Percentiles rank a stretch among this genome's conserved stretches.
Evolutionary conservation across 2,329 filamentous ascomycete species (phyloP).

Genomic region (Graphilbum ipis-grandicollis): DNA sequence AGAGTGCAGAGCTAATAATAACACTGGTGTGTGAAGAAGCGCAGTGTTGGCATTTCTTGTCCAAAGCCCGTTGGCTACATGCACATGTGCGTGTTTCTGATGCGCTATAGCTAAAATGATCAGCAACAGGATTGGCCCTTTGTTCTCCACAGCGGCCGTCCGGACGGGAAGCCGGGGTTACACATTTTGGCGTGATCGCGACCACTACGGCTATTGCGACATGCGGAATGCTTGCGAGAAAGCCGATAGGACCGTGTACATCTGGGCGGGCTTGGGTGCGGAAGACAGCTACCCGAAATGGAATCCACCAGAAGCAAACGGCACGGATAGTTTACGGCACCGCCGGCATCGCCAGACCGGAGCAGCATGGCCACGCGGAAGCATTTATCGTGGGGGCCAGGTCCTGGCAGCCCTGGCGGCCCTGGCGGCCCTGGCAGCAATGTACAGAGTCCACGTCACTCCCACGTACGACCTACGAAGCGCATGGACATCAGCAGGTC

Average conservation of each 20-base stretch:
- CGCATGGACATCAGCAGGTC: not conserved
- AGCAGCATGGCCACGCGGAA: too few species aligned
- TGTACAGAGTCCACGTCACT: slow-evolving; percentile 2
- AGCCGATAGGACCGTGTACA: not conserved
- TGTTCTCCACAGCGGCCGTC: not conserved
- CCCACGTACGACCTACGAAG: not conserved
- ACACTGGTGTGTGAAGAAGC: not conserved
- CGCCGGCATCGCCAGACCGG: too few species aligned
- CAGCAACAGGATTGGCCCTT: not conserved
- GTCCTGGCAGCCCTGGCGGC: too few species aligned
- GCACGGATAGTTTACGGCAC: too few species aligned
- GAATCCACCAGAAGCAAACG: too few species aligned
- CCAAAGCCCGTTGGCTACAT: not conserved
- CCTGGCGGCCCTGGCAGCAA: not conserved
- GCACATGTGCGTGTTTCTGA: not conserved
- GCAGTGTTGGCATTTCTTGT: not conserved
- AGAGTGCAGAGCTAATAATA: not conserved
- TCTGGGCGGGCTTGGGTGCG: not conserved
- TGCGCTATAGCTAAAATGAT: not conserved
- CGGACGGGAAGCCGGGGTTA: not conserved
- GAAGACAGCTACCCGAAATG: too few species aligned
- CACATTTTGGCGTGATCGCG: not conserved
- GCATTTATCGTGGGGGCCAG: too few species aligned
- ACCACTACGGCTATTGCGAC: not conserved
- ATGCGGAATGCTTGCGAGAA: not conserved